Percentiles rank a stretch among this genome's conserved stretches.
phyloP scores from a whole-genome alignment of 2,329 filamentous ascomycete genomes.

The Fusarium secorum region DNA sequence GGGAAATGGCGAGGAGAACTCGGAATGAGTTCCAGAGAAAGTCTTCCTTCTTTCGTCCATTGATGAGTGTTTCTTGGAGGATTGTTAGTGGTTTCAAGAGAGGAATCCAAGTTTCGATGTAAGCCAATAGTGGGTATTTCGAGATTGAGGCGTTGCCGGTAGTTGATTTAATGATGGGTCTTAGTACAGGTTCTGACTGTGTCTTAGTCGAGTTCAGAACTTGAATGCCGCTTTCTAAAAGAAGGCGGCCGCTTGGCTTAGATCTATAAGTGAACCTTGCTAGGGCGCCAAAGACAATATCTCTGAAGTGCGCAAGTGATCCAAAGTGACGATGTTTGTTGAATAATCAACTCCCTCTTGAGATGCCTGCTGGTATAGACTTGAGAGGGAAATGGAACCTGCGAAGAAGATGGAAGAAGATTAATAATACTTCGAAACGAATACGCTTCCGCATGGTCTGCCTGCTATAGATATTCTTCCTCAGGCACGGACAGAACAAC shows the following conservation, averaged over 20 bases:
- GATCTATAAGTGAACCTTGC: neutral
- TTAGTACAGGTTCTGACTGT: constrained; percentile 20
- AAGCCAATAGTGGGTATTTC: neutral
- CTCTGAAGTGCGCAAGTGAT: neutral
- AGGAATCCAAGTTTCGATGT: neutral
- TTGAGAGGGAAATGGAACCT: neutral
- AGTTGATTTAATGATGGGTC: constrained; percentile 5
- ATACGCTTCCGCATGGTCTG: neutral
- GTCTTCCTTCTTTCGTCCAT: constrained; percentile 14
- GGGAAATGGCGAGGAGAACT: constrained; percentile 16
- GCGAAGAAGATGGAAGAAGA: neutral
- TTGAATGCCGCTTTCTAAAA: neutral
- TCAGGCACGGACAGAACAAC: neutral
- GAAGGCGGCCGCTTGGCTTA: neutral
- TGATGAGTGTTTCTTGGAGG: constrained; percentile 18
- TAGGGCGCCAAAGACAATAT: neutral
- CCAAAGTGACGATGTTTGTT: neutral
- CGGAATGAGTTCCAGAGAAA: constrained; percentile 9
- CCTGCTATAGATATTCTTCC: neutral
- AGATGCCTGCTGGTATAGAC: neutral
- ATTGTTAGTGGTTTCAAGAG: neutral
- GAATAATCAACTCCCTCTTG: neutral
- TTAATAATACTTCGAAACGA: neutral
- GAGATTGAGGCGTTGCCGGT: neutral
- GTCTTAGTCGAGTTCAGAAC: constrained; percentile 5